Conservation (phyloP, 164 flowering plant species). For the Kingdonia uniflora region DNA sequence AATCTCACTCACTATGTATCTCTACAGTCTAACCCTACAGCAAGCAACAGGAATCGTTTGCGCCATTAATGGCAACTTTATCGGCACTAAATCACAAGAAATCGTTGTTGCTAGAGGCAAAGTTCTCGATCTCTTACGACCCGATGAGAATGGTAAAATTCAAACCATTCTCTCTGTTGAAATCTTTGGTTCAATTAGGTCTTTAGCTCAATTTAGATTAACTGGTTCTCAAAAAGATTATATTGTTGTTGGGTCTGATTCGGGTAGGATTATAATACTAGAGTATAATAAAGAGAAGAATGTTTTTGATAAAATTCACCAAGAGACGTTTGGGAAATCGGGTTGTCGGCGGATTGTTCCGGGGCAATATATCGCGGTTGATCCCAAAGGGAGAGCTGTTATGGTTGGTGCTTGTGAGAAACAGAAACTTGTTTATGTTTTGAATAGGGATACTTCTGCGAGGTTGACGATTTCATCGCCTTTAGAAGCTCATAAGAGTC, state of each 20-base stretch:
- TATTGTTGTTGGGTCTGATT: conserved; percentile 90
- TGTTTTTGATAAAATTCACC: conserved; percentile 78
- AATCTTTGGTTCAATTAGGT: conserved; percentile 76
- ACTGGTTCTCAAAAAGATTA: conserved; percentile 92
- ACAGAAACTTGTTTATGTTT: conserved; percentile 92
- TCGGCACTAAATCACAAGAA: conserved; percentile 79
- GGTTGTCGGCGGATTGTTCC: conserved; percentile 93
- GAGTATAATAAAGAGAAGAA: conserved; percentile 86
- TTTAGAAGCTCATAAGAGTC: conserved; percentile 88
- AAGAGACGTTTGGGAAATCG: conserved; percentile 93
- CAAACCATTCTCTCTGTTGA: conserved; percentile 83
- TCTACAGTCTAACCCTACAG: conserved; percentile 85
- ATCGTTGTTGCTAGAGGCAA: conserved; percentile 90
- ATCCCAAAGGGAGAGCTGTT: conserved; percentile 92
- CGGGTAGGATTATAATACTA: conserved; percentile 82
- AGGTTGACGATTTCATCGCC: conserved; percentile 91
- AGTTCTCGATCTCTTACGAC: conserved; percentile 81
- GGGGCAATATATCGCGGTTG: conserved; percentile 81
- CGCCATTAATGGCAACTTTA: conserved; percentile 85
- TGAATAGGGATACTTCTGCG: conserved; percentile 92
- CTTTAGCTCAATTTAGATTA: conserved; percentile 76
- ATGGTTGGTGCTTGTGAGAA: conserved; percentile 97
- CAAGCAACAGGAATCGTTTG: conserved; percentile 75
- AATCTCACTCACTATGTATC: conserved; percentile 42
- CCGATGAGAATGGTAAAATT: conserved; percentile 87